A percentile compares a stretch with the other conserved stretches of the same genome.
Evolutionary conservation across 1,284 basidiomycete genomes (phyloP).

Genomic region (Flammula alnicola): DNA sequence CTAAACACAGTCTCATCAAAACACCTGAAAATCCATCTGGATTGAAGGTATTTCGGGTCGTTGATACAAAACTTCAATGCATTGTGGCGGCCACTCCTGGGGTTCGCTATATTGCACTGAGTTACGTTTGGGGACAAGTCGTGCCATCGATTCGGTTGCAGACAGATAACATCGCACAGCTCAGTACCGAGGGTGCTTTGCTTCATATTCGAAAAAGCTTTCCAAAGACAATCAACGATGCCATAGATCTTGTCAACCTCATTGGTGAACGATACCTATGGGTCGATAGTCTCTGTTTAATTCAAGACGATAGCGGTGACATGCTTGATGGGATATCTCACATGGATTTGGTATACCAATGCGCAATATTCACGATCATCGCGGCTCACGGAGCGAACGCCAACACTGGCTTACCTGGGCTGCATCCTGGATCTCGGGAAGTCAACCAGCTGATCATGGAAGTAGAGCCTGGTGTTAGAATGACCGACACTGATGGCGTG

Average conservation of each 20-base stretch:
- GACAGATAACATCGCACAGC: background rate
- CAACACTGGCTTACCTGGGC: background rate
- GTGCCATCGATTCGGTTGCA: background rate
- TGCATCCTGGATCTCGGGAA: background rate
- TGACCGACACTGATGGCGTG: no score
- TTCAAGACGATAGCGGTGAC: conserved; percentile 11
- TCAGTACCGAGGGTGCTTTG: background rate
- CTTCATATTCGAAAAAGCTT: background rate
- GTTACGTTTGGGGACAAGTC: conserved; percentile 6
- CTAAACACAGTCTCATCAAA: no score
- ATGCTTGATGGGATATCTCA: no score
- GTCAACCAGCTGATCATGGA: background rate
- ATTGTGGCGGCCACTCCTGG: background rate
- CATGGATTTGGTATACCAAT: conserved; percentile 9
- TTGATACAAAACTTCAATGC: no score
- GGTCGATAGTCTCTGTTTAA: conserved; percentile 8
- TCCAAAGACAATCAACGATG: conserved; percentile 6
- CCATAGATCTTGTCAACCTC: background rate
- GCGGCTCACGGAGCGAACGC: conserved; percentile 4
- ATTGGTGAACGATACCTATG: conserved; percentile 8
- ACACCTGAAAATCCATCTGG: no score
- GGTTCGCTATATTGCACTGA: conserved; percentile 4
- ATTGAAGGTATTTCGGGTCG: no score
- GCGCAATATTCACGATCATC: conserved; percentile 4
- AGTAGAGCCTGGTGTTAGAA: no score